These are phyloP conservation scores for Thielaviopsis ethacetica DNA, from an alignment of 2,329 filamentous ascomycete species.

Conservation along the genomic window DNA sequence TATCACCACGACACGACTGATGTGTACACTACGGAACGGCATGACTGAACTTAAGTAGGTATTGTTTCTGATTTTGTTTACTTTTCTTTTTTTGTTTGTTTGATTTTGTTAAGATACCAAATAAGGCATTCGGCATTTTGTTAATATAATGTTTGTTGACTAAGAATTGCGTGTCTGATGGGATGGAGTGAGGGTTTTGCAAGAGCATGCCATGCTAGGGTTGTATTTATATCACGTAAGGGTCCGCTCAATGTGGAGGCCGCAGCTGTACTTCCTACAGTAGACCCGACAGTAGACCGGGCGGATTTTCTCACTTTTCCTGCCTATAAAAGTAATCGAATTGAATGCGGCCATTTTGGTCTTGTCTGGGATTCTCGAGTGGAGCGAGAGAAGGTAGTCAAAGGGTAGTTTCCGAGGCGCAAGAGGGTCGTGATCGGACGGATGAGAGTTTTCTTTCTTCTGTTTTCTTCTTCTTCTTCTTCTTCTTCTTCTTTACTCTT, in stretches of 20 bases:
- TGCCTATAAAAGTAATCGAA: not conserved
- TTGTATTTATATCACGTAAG: too few relatives aligned
- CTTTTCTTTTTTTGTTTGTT: not conserved
- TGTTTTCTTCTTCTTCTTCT: not conserved
- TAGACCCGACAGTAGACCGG: too few relatives aligned
- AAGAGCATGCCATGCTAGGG: too few relatives aligned
- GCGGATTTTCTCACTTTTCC: conserved; percentile 3
- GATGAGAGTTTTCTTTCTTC: too few relatives aligned
- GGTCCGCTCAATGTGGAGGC: too few relatives aligned
- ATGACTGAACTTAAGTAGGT: not conserved
- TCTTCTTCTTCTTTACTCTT: not conserved
- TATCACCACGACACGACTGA: not conserved
- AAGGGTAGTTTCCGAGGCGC: too few relatives aligned
- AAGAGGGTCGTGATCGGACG: too few relatives aligned
- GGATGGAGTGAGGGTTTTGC: too few relatives aligned
- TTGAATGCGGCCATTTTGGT: too few relatives aligned
- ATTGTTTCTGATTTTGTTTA: not conserved
- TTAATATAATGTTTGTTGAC: not conserved
- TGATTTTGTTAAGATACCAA: conserved; percentile 3
- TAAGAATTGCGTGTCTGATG: not conserved
- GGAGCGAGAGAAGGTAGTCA: too few relatives aligned
- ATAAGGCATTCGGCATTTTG: not conserved
- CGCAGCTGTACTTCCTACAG: too few relatives aligned
- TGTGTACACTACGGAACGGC: not conserved
- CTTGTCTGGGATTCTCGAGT: too few relatives aligned